phyloP scores from a whole-genome alignment of 148 eudicot genomes.

The Beta vulgaris region DNA sequence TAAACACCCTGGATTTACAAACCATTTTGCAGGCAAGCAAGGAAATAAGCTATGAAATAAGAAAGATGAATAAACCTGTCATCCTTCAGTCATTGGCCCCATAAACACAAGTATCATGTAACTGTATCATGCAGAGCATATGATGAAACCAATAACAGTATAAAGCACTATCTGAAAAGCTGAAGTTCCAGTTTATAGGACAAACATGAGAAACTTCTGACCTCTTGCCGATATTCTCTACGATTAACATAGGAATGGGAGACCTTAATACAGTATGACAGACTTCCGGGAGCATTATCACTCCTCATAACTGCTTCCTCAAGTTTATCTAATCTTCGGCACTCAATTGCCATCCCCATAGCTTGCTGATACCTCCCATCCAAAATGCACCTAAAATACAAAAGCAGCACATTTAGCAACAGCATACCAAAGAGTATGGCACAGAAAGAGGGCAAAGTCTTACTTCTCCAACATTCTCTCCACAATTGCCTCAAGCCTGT shows the following conservation, averaged over 20 bases:
- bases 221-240: conserved; percentile 92
- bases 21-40: neutral
- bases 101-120: neutral
- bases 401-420: conserved; percentile 12
- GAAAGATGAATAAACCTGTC: neutral
- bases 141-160: neutral
- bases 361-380: conserved; percentile 91
- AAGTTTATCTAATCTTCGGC: conserved; percentile 84
- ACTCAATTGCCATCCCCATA: conserved; percentile 84
- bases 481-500: conserved; percentile 91
- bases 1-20: neutral
- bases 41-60: neutral
- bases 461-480: conserved; percentile 98
- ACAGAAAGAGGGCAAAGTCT: conserved; percentile 21
- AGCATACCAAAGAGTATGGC: neutral
- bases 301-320: conserved; percentile 82
- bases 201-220: conserved; percentile 23
- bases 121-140: neutral
- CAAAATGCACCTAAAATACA: conserved; percentile 55
- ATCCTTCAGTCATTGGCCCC: neutral
- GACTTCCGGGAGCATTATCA: conserved; percentile 68
- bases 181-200: neutral
- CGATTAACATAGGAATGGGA: conserved; percentile 71
- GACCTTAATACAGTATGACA: conserved; percentile 76
- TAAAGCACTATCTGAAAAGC: neutral